Conservation (phyloP, 1,284 basidiomycete species). For the Tetrapyrgos nigripes region DNA sequence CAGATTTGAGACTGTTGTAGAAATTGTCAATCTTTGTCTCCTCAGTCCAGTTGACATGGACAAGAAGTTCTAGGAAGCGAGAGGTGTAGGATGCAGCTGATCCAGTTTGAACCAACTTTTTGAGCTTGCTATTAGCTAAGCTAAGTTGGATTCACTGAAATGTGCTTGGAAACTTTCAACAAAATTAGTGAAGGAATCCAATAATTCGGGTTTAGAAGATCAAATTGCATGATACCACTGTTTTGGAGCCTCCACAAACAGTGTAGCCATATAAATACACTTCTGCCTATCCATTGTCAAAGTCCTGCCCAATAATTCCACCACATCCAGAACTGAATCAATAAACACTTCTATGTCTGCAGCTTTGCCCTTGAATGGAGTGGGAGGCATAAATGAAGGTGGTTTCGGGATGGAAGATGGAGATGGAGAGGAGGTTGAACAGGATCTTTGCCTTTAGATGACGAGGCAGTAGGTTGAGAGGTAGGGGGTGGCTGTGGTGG, state of each 20-base stretch:
- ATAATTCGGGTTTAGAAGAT: not conserved
- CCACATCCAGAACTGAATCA: not conserved
- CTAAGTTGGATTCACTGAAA: constrained; percentile 31
- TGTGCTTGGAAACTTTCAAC: constrained; percentile 28
- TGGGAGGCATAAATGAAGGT: not conserved
- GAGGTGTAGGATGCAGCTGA: constrained; percentile 28
- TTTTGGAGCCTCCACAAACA: not conserved
- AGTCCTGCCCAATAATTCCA: not conserved
- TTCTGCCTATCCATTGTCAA: not conserved
- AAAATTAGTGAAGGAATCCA: constrained; percentile 22
- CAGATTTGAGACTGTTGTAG: constrained; percentile 7
- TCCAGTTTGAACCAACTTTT: constrained; percentile 32
- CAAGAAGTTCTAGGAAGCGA: constrained; percentile 28
- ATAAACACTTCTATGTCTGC: not conserved
- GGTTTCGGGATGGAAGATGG: not conserved
- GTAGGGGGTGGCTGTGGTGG: not conserved
- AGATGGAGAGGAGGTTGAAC: not conserved
- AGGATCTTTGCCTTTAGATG: no score
- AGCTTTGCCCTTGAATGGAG: not conserved
- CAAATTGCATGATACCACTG: constrained; percentile 9
- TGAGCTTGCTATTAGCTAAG: constrained; percentile 24
- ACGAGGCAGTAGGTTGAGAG: no score
- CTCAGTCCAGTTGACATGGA: constrained; percentile 29
- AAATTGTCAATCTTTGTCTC: constrained; percentile 28
- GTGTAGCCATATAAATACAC: constrained; percentile 11